These are phyloP conservation scores for Silene vulgaris DNA, from an alignment of 179 eudicot genomes.

Conservation along the genomic window DNA sequence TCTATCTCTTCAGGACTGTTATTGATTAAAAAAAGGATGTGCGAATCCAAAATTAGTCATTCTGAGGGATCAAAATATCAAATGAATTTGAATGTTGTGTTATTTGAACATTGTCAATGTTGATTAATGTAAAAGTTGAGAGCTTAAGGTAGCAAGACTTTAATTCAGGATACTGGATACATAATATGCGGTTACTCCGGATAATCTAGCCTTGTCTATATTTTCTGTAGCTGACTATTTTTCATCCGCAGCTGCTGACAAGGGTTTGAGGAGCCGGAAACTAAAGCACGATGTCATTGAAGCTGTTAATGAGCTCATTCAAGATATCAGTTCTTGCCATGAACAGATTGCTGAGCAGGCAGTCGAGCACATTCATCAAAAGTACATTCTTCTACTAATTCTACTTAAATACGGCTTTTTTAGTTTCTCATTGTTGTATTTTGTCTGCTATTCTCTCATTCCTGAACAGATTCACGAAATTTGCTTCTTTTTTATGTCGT, in stretches of 20 bases:
- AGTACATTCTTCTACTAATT: slow-evolving; percentile 38
- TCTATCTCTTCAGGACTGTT: neutral
- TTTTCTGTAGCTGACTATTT: slow-evolving; percentile 4
- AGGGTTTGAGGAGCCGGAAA: slow-evolving; percentile 58
- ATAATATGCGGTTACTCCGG: neutral
- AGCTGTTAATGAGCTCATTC: slow-evolving; percentile 92
- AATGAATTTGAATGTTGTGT: neutral
- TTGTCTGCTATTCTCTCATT: neutral
- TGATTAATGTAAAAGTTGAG: neutral
- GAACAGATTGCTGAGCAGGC: slow-evolving; percentile 99
- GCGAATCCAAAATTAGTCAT: too few species aligned
- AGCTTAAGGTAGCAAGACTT: neutral
- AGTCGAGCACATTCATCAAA: slow-evolving; percentile 97
- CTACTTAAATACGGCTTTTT: neutral
- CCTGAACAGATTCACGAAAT: neutral
- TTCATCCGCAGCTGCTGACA: slow-evolving; percentile 74
- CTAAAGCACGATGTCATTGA: slow-evolving; percentile 96
- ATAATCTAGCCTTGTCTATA: neutral
- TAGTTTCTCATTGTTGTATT: neutral
- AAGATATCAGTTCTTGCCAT: slow-evolving; percentile 85
- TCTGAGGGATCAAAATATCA: too few species aligned
- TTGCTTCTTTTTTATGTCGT: neutral
- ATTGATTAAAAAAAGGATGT: too few species aligned
- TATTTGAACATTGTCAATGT: neutral
- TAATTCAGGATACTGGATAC: neutral